Conservation (phyloP, 169 alveolate species). For the Plasmodium gonderi region DNA sequence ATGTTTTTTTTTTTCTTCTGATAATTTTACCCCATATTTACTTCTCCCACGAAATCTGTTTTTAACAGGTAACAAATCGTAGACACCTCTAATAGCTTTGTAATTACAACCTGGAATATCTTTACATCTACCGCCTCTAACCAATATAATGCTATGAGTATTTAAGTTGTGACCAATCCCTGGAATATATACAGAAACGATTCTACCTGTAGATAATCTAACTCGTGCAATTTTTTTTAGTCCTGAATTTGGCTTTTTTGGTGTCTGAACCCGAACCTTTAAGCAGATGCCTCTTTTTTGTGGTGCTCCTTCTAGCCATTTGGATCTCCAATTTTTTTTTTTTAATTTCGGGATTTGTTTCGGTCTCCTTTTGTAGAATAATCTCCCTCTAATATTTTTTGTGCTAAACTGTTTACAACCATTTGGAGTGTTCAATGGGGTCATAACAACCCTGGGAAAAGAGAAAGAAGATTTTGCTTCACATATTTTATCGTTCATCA, state of each 20-base stretch:
- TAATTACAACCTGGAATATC: slow-evolving; percentile 90
- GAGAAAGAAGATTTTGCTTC: not conserved
- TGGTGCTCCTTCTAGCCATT: slow-evolving; percentile 89
- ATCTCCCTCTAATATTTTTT: slow-evolving; percentile 84
- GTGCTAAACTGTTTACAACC: slow-evolving; percentile 73
- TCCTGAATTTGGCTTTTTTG: slow-evolving; percentile 90
- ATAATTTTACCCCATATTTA: slow-evolving; percentile 81
- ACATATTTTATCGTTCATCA: no score
- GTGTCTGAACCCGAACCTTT: slow-evolving; percentile 86
- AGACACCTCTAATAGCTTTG: slow-evolving; percentile 88
- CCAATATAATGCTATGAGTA: slow-evolving; percentile 87
- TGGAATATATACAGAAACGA: slow-evolving; percentile 87
- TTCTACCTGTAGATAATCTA: slow-evolving; percentile 86
- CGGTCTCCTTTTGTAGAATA: slow-evolving; percentile 85
- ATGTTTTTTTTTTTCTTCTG: slow-evolving; percentile 77
- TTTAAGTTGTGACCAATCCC: slow-evolving; percentile 89
- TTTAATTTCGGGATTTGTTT: slow-evolving; percentile 85
- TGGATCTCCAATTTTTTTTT: slow-evolving; percentile 85
- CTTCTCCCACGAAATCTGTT: slow-evolving; percentile 84
- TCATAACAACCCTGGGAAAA: not conserved
- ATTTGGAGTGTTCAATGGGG: not conserved
- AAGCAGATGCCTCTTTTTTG: slow-evolving; percentile 86
- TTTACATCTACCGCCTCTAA: slow-evolving; percentile 89
- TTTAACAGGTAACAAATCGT: slow-evolving; percentile 88
- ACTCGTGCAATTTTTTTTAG: slow-evolving; percentile 89